phyloP scores from a whole-genome alignment of 2,329 filamentous ascomycete genomes.

The Coniochaeta sp. region DNA sequence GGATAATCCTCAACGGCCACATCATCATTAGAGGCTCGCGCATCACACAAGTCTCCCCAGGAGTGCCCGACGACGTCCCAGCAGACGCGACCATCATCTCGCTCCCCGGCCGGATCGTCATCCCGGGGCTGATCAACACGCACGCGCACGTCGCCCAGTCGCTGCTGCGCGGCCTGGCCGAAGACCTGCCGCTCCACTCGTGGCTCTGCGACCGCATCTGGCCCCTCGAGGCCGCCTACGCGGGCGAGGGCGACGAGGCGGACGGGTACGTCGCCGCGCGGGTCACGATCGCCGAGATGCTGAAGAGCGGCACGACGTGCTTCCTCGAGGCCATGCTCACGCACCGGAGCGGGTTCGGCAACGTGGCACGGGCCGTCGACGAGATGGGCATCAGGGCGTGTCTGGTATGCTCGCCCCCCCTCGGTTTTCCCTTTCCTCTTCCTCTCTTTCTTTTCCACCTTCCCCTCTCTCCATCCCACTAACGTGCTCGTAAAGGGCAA shows the following conservation, averaged over 20 bases:
- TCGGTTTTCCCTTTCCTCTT: no score
- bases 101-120: constrained; percentile 34
- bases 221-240: constrained; percentile 22
- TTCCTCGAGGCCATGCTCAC: constrained; percentile 44
- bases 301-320: constrained; percentile 40
- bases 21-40: constrained; percentile 29
- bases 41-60: constrained; percentile 36
- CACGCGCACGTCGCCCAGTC: constrained; percentile 43
- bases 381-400: constrained; percentile 15
- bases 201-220: constrained; percentile 46
- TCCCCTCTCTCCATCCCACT: not conserved
- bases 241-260: constrained; percentile 16
- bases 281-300: constrained; percentile 42
- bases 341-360: constrained; percentile 16
- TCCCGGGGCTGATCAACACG: constrained; percentile 41
- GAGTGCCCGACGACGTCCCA: constrained; percentile 16
- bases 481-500: constrained; percentile 17
- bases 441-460: no score
- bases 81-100: constrained; percentile 12
- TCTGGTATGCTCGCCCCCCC: constrained; percentile 9
- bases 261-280: constrained; percentile 41
- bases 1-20: constrained; percentile 38
- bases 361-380: constrained; percentile 12
- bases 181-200: constrained; percentile 39
- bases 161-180: constrained; percentile 38